Conservation (phyloP, 352 stramenopile species). For the Blastocystis sp. region DNA sequence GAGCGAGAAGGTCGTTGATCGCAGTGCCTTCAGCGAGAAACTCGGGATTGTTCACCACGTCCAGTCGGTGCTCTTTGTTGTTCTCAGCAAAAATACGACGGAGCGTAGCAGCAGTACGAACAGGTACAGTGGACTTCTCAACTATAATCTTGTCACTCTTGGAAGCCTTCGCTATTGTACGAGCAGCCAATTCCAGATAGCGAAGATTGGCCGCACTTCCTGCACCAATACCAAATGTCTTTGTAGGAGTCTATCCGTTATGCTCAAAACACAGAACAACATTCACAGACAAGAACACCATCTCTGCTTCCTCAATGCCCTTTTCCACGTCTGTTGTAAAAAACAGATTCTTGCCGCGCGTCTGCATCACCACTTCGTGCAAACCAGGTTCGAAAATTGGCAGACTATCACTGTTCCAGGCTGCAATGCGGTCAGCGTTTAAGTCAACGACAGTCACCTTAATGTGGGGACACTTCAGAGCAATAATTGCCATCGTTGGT, state of each 20-base stretch:
- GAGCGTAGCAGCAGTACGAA: conserved; percentile 93
- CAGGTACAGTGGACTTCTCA: conserved; percentile 98
- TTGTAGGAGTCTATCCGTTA: conserved; percentile 92
- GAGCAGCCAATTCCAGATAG: conserved; percentile 94
- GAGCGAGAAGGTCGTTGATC: conserved; percentile 86
- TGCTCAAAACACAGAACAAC: neutral
- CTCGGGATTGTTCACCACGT: conserved; percentile 94
- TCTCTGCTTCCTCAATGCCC: conserved; percentile 89
- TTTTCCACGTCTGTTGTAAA: conserved; percentile 94
- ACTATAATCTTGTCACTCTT: conserved; percentile 90
- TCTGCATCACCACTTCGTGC: conserved; percentile 84
- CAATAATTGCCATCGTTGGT: conserved; percentile 99
- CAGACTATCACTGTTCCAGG: conserved; percentile 89
- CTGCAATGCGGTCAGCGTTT: conserved; percentile 86
- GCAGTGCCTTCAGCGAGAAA: conserved; percentile 98
- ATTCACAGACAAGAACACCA: conserved; percentile 88
- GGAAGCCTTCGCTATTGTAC: conserved; percentile 90
- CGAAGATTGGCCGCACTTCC: conserved; percentile 95
- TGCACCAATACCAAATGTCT: conserved; percentile 88
- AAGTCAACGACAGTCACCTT: conserved; percentile 95
- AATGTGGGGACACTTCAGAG: conserved; percentile 88
- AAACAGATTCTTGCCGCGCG: conserved; percentile 89
- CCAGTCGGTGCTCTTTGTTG: conserved; percentile 70
- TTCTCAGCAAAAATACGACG: conserved; percentile 86
- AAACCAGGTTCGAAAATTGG: conserved; percentile 94